Base-by-base conservation (phyloP, 352 stramenopile species). In the Globisporangium mamillatum region DNA sequence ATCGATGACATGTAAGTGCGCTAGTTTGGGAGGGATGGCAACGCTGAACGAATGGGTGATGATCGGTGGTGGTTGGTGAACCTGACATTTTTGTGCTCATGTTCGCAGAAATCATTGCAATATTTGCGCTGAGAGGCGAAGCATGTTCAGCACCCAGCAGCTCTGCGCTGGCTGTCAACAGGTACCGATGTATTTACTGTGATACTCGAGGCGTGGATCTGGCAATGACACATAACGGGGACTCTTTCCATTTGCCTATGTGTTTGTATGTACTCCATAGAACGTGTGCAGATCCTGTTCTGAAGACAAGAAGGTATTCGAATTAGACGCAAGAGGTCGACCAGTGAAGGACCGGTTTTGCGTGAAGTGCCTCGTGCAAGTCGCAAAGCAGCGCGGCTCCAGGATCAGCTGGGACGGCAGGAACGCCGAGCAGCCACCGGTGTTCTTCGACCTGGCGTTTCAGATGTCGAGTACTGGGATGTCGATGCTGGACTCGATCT, bases 231-330 rank as follows among this genome's bases (percentile, higher is more conserved):
- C 12, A 5, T 16, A 48, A 20, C 29, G 29, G 38, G 14, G 38
- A 14, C 18, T 20, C 16, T 6, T 46, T 8, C 6, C 14, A 10
- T 48, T 48, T 48, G 3, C 4, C 3, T 48, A 16, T 48, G 3
- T 48, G 14, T 7, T 2, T 48, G 38, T 20, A 16, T 20, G 4
- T 20, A 41, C 36, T 32, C 38, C 14, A 20, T 48, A 86, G 65
- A 81, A 78, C n/a, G 78, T 82, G 4, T 86, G 78, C 67, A 77
- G 74, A 53, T 72, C 72, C 29, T 86, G 78, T 55, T 86, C 76
- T 38, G 72, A 78, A 50, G 81, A 81, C 54, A 73, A 78, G 34
- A 81, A 75, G 41, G 66, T 86, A 32, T 86, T 84, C 60, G 68
- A 80, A 63, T 64, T 84, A 24, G 76, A 84, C 55, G 75, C 74